These are phyloP conservation scores for Sophora flavescens DNA, from an alignment of 306 rosid species.

Conservation along the genomic window DNA sequence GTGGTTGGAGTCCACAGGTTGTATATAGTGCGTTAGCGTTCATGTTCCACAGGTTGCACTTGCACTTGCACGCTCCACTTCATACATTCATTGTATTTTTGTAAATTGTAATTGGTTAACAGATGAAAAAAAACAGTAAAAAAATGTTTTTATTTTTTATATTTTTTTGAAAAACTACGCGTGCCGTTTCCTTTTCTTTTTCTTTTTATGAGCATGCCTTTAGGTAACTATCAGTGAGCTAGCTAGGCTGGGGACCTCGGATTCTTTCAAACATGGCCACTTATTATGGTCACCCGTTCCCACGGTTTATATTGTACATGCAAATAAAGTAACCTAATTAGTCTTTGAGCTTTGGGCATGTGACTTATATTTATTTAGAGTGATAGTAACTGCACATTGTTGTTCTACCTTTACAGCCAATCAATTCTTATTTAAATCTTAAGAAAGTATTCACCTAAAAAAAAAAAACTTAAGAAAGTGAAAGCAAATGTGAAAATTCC, in stretches of 20 bases:
- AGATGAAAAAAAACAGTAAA: background rate
- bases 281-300: background rate
- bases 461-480: slow-evolving; percentile 17
- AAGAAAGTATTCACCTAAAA: too few species aligned
- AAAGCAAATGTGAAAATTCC: slow-evolving; percentile 4
- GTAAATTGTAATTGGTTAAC: too few species aligned
- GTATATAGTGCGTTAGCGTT: too few species aligned
- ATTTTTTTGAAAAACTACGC: background rate
- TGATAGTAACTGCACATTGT: background rate
- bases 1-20: too few species aligned
- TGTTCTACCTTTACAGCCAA: slow-evolving; percentile 19
- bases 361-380: slow-evolving; percentile 1
- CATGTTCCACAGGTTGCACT: too few species aligned
- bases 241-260: slow-evolving; percentile 26
- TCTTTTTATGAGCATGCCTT: background rate
- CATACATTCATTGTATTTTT: too few species aligned
- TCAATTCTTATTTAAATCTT: background rate
- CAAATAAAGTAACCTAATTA: background rate
- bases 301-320: background rate
- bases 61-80: too few species aligned
- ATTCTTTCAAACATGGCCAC: background rate
- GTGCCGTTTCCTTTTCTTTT: background rate
- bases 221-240: slow-evolving; percentile 16
- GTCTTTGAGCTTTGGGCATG: slow-evolving; percentile 36
- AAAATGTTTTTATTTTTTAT: background rate